Evolutionary conservation across 2,329 filamentous ascomycete genomes (phyloP), one percentile per base, ranked within the genome.

Genomic region (Neopestalotiopsis rosae): DNA sequence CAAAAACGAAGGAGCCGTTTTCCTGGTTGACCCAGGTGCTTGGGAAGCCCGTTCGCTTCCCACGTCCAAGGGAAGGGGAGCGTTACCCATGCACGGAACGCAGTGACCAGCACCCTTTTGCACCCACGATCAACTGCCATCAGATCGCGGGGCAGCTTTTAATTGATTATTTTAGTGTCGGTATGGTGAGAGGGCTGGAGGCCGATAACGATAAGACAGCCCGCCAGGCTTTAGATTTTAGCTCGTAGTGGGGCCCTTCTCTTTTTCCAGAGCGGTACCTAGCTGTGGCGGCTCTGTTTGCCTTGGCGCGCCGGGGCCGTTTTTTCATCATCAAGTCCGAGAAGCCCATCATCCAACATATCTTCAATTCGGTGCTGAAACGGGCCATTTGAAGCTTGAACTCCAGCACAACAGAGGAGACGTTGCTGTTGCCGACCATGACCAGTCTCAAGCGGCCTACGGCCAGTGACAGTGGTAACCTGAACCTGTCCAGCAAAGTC

Each of bases 401-500:
- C n/a, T 34, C 13, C 10, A 12, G 52, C 17, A 3, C 4, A 7
- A 5, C 4, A 12, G 28, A 10, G 20, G 17, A 5, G 45, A 52
- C 9, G n/a, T n/a, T 20, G 5, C 14, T 20, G 30, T 24, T 24
- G 52, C 49, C 24, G 71, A 80, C 73, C 5, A 92, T 92, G 90
- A 88, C 89, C 69, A 91, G 89, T 76, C 84, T 92, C 71, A 92
- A 92, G 79, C 81, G 90, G 76, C 83, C 85, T 9, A 78, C 85
- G 61, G 85, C 84, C 32, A 80, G 82, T 32, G 87, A 89, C 67
- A 82, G 87, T 12, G 79, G 85, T 70, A 87, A 90, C 38, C 86
- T 91, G 61, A 97, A 92, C 78, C 92, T 98, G 72, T 95, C 94
- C 40, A 98, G 92, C 88, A 99, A 98, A 84, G 90, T 97, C 76